Conservation (phyloP, 2,329 filamentous ascomycete genomes). For the Cladobotryum protrusum region DNA sequence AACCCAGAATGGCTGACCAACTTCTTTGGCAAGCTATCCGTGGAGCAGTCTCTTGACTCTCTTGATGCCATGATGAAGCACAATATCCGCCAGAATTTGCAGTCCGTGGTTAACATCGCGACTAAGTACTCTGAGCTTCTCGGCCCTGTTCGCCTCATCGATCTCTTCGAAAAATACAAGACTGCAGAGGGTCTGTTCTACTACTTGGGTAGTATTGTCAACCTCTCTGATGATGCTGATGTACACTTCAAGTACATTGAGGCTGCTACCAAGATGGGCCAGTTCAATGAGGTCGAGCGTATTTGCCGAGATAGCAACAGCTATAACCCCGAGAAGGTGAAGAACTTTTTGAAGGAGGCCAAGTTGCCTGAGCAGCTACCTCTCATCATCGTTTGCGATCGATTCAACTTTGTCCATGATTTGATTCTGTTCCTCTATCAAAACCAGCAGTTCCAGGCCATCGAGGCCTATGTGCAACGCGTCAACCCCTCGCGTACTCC, state of each 20-base stretch:
- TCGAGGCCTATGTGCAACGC: conserved; percentile 95
- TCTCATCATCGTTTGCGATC: conserved; percentile 96
- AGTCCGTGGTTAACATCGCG: conserved; percentile 88
- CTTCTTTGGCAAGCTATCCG: conserved; percentile 90
- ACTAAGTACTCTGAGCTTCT: conserved; percentile 98
- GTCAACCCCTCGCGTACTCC: conserved; percentile 90
- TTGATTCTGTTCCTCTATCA: conserved; percentile 95
- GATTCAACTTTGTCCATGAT: conserved; percentile 99
- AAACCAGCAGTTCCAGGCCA: conserved; percentile 98
- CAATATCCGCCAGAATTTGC: conserved; percentile 96
- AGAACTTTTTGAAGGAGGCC: conserved; percentile 98
- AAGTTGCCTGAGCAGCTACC: conserved; percentile 87
- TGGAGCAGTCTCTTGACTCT: conserved; percentile 91
- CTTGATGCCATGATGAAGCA: conserved; percentile 92
- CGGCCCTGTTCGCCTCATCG: conserved; percentile 79
- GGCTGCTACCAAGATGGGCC: conserved; percentile 86
- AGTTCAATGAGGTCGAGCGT: conserved; percentile 93
- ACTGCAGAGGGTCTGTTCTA: conserved; percentile 96
- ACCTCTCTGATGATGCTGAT: conserved; percentile 88
- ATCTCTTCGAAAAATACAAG: conserved; percentile 95
- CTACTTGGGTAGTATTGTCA: conserved; percentile 96
- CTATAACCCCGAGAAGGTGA: conserved; percentile 91
- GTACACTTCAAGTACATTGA: conserved; percentile 99
- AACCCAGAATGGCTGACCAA: conserved; percentile 84
- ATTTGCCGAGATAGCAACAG: conserved; percentile 90